These are phyloP conservation scores for Pleurotus platypus DNA, from an alignment of 768 basidiomycete species.

Conservation along the genomic window DNA sequence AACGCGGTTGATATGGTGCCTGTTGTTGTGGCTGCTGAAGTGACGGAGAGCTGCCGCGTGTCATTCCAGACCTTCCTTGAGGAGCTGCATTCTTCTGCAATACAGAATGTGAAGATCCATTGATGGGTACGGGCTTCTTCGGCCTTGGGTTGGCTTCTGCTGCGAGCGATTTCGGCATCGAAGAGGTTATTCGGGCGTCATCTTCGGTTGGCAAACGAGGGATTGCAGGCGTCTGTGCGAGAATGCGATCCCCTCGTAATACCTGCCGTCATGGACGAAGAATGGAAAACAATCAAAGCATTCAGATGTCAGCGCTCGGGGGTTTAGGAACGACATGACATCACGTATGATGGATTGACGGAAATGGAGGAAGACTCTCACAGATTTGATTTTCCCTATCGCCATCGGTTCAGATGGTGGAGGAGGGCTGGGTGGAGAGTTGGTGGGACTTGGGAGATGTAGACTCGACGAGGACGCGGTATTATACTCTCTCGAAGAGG, in stretches of 20 bases:
- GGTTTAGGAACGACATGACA: background rate
- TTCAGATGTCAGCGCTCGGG: no score
- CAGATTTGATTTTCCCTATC: slow-evolving; percentile 6
- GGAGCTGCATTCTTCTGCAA: background rate
- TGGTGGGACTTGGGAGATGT: background rate
- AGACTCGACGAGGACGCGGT: background rate
- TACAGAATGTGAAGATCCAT: background rate
- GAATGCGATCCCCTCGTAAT: slow-evolving; percentile 1
- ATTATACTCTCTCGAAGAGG: slow-evolving; percentile 3
- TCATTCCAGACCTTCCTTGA: background rate
- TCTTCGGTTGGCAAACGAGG: background rate
- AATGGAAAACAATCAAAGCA: background rate
- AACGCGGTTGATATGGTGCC: background rate
- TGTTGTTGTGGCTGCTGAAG: background rate
- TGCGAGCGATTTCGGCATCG: background rate
- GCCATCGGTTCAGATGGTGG: background rate
- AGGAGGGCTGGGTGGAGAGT: background rate
- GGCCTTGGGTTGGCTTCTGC: background rate
- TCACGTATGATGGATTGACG: background rate
- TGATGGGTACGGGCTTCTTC: background rate
- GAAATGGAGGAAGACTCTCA: background rate
- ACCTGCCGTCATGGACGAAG: background rate
- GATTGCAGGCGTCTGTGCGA: background rate
- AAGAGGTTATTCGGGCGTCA: background rate
- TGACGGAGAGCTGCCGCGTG: background rate